phyloP scores from a whole-genome alignment of 2,329 filamentous ascomycete genomes.

The Trichophyton rubrum region DNA sequence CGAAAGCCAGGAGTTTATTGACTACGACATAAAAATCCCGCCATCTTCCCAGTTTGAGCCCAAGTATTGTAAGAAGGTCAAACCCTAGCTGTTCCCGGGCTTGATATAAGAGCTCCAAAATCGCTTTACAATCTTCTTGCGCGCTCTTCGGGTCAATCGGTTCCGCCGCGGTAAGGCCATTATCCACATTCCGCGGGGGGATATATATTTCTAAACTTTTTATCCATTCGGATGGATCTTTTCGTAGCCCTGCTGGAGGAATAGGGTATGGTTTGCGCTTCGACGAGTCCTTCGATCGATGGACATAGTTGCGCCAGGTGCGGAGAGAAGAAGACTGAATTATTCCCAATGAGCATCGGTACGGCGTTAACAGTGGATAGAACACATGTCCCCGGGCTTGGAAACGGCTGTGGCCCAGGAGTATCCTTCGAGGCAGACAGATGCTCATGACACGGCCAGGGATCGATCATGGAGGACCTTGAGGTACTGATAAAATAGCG shows the following conservation, averaged over 20 bases:
- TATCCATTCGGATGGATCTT: slow-evolving; percentile 24
- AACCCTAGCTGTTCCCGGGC: slow-evolving; percentile 20
- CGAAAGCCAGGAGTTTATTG: slow-evolving; percentile 28
- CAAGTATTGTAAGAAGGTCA: slow-evolving; percentile 31
- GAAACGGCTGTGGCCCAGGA: slow-evolving; percentile 7
- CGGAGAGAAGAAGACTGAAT: not conserved
- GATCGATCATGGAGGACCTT: not conserved
- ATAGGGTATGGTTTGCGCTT: slow-evolving; percentile 14
- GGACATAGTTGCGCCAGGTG: not conserved
- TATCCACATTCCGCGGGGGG: slow-evolving; percentile 13
- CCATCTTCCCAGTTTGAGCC: slow-evolving; percentile 30
- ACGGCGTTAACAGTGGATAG: not conserved
- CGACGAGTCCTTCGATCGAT: slow-evolving; percentile 4
- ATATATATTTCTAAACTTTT: slow-evolving; percentile 24
- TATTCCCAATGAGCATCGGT: not conserved
- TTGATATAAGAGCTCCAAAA: slow-evolving; percentile 23
- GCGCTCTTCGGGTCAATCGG: slow-evolving; percentile 12
- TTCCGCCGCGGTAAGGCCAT: not conserved
- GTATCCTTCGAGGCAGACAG: slow-evolving; percentile 22
- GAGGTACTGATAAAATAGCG: not conserved
- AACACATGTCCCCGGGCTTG: not conserved
- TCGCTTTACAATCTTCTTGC: slow-evolving; percentile 16
- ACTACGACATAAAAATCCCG: slow-evolving; percentile 29
- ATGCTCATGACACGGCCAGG: slow-evolving; percentile 32
- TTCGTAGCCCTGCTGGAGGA: slow-evolving; percentile 13